Evolutionary conservation across 352 stramenopile genomes (phyloP), one percentile per base, ranked within the genome.

Genomic region (Phytophthora pisi): DNA sequence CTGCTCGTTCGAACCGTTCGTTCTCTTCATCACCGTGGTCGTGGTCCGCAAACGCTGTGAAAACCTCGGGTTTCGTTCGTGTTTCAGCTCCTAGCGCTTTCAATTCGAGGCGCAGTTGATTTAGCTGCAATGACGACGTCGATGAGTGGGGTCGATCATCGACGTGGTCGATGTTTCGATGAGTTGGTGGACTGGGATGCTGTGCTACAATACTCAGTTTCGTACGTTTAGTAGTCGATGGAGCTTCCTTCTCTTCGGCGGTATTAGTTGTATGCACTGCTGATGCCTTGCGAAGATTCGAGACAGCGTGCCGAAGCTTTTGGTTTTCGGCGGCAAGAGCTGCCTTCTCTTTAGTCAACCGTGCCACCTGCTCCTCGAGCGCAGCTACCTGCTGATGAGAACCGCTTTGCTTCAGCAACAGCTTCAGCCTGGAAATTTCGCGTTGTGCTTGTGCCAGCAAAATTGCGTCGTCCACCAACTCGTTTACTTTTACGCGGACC

Each of bases 401-500:
- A 3, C 56, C 59, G 20, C 69, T 74, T 68, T 88, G 77, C 57
- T 87, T 89, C 15, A 93, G 60, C 57, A 84, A 24, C 47, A 91
- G 61, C 55, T 82, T 86, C 9, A 96, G 66, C 1, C 78, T 65
- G 3, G 73, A 82, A 30, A 96, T 93, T 51, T 96, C 88, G 3
- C 78, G 70, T 59, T 89, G 83, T 15, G 88, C 88, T 26, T 88
- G 81, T 1, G 86, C 88, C 2, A 94, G 64, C 23, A 96, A 61
- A 38, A 94, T 79, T 1, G 89, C 87, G 26, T 96, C 86, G 43
- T 96, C 83, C 5, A 95, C 84, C 28, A 95, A 70, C 61, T 95
- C 86, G 52, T 96, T 96, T 38, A 79, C 88, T 66, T 86, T 81
- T 6, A 94, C 84, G 28, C 89, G 80, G 30, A 93, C 61, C 61